Base-by-base conservation (phyloP, 257 asterid species). In the Avicennia marina region DNA sequence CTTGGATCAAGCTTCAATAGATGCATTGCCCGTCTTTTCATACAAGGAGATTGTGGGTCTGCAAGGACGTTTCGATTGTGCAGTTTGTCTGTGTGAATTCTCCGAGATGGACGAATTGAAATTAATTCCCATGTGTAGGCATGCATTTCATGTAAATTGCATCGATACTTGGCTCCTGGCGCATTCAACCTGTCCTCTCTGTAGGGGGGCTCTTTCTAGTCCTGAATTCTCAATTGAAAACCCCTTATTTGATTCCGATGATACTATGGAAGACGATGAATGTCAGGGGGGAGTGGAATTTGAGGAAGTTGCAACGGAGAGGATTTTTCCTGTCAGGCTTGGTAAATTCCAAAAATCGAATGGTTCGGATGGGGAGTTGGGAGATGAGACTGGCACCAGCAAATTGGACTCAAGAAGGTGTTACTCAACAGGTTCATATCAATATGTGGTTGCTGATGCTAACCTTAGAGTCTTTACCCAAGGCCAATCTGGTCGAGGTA, bases 401-500 rank as follows among this genome's bases (percentile, higher is more conserved):
- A 77, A 48, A 25, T 55, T 86, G 72, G 94, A 83, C 54, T 81
- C 84, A 18, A 64, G 95, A 58, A 79, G 95, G 61, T 86, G 95
- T 58, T 86, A 72, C 60, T 86, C 95, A 3, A 75, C 84, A 94
- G 95, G 94, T 16, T 81, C 95, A 0, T 81, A 81, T 77, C 81
- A 79, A 21, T 86, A 83, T 26, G 77, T 81, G 11, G 90, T 83
- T 25, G 84, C 84, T 4, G 84, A 79, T 65, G 41, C 78, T 9
- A 71, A 79, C n/a, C 88, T 86, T 31, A 70, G 72, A 65, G 83
- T 86, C n/a, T n/a, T n/a, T 57, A 63, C 89, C 31, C 70, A 81
- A 79, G 78, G 64, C 56, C 56, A 34, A n/a, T 77, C 67, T 19
- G 56, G 13, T 13, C 59, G 17, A 8, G 67, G 60, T 7, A 2